Conservation (phyloP, 371 early-diverging fungal genomes). For the Syncephalastrum monosporum region DNA sequence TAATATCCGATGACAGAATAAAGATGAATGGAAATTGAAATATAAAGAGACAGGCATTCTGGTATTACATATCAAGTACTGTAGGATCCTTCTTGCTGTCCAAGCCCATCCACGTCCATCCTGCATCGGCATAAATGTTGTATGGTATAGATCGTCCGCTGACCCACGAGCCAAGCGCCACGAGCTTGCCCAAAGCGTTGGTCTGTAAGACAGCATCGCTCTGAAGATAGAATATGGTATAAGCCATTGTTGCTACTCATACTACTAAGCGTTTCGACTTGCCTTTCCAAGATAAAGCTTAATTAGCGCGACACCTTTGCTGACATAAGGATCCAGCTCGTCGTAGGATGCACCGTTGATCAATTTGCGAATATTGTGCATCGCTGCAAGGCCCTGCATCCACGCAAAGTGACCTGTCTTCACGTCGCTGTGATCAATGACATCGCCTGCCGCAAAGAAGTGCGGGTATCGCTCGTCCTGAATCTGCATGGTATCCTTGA, state of each 20-base stretch:
- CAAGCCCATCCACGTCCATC: slow-evolving; percentile 22
- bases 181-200: slow-evolving; percentile 30
- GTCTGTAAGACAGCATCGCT: slow-evolving; percentile 44
- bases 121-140: slow-evolving; percentile 30
- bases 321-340: slow-evolving; percentile 31
- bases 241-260: neutral
- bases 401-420: slow-evolving; percentile 56
- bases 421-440: slow-evolving; percentile 44
- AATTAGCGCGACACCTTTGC: slow-evolving; percentile 39
- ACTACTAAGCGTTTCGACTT: slow-evolving; percentile 2
- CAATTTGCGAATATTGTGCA: slow-evolving; percentile 27
- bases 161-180: slow-evolving; percentile 42
- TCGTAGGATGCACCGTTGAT: slow-evolving; percentile 29
- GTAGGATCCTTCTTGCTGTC: no score
- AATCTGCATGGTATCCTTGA: slow-evolving; percentile 66
- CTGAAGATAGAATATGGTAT: slow-evolving; percentile 11
- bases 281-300: slow-evolving; percentile 37
- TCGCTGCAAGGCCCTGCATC: slow-evolving; percentile 38
- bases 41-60: no score
- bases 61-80: no score
- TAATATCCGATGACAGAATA: no score
- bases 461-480: slow-evolving; percentile 57
- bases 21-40: no score
- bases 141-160: slow-evolving; percentile 34
- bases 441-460: slow-evolving; percentile 70